Evolutionary conservation across 78 protist species (phyloP), one percentile per base, ranked within the genome.

Genomic region (Trichosphaerium sp.): DNA sequence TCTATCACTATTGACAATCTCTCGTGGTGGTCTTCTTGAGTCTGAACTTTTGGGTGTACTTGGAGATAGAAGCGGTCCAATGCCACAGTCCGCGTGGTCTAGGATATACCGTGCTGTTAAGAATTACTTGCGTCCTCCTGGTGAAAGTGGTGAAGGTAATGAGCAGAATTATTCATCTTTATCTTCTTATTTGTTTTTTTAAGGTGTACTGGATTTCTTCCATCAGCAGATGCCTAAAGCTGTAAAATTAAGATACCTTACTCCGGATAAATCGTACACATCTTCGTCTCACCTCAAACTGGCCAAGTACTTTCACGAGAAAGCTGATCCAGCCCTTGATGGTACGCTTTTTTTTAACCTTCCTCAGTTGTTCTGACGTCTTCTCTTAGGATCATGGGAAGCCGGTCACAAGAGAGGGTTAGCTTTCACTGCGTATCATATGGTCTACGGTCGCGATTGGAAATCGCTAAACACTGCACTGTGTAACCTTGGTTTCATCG

Each of bases 181-280:
- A 11, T 29, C 58, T 31, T 29, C 5, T 8, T 8, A 8, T 32
- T 32, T 11, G 5, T 32, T 54, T 11, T 18, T 5, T 29, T 78
- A 44, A 1, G 38, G 11, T 28, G 65, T 64, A 29, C 49, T 65
- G 6, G 86, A 64, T n/a, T 69, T 78, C 41, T 64, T 63, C 74
- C 84, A 78, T 21, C 62, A 64, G 38, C 84, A 78, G 59, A 29
- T 78, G 40, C 63, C 52, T 29, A 25, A 57, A 1, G 84, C 76
- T 12, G 76, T 63, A 11, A 42, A 54, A 5, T 58, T 60, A 39
- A 15, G 72, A 14, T 78, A 78, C 35, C 63, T 71, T 18, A 55
- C 76, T 0, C 32, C 51, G 21, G 51, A 21, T 21, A 47, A 47
- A 47, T 21, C 21, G 51, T 8, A 8, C 57, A 28, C 34, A 11